Evolutionary conservation across 768 basidiomycete genomes (phyloP).

Genomic region (Russula vinacea): DNA sequence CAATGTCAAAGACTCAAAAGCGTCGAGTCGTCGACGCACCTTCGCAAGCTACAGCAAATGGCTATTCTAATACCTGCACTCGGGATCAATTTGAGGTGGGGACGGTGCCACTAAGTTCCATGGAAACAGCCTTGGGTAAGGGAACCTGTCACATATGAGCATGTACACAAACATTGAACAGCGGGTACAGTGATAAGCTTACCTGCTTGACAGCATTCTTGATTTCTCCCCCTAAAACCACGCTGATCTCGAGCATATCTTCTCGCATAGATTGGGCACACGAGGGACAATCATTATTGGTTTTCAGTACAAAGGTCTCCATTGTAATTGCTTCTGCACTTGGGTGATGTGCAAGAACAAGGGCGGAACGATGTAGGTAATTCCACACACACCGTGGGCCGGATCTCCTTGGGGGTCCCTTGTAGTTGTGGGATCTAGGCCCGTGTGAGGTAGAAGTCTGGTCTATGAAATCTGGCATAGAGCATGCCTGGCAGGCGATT

Average conservation of each 20-base stretch:
- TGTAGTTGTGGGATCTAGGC: not conserved
- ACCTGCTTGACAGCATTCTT: not conserved
- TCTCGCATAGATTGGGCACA: not conserved
- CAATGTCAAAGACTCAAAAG: not conserved
- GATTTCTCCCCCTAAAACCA: not conserved
- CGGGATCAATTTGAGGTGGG: too few species aligned
- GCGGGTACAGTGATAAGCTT: not conserved
- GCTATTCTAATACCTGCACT: not conserved
- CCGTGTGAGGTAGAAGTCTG: too few species aligned
- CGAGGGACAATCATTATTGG: not conserved
- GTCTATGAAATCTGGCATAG: too few species aligned
- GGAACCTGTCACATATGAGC: conserved; percentile 1
- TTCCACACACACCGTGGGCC: conserved; percentile 6
- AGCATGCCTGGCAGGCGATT: too few species aligned
- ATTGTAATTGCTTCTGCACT: not conserved
- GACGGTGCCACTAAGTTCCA: not conserved
- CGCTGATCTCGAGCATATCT: not conserved
- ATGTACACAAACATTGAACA: not conserved
- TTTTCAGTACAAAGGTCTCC: not conserved
- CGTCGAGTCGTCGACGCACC: not conserved
- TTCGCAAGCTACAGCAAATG: not conserved
- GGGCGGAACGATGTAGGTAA: conserved; percentile 1
- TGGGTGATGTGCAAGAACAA: conserved; percentile 8
- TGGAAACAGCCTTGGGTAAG: conserved; percentile 4
- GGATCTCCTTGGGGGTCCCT: too few species aligned